A percentile compares a stretch with the other conserved stretches of the same genome.
Conservation (phyloP, 1,284 basidiomycete genomes). For the Garcileccinum viscosum region DNA sequence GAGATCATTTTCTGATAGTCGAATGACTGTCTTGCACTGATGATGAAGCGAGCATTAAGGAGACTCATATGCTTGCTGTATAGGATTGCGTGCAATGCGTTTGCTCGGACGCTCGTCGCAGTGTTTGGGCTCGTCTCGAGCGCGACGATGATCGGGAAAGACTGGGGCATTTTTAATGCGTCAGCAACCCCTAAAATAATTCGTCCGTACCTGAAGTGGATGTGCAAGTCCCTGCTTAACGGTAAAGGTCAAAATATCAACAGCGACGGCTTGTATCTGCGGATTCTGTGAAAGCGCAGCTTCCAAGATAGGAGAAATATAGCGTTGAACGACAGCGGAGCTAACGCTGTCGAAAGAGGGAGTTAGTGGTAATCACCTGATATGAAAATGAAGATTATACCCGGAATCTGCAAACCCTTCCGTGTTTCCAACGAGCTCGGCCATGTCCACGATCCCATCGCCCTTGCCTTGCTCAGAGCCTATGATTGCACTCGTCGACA, state of each 20-base stretch:
- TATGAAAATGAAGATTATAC: constrained; percentile 47
- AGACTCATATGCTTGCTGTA: constrained; percentile 91
- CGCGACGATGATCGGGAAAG: constrained; percentile 91
- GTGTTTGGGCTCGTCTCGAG: constrained; percentile 83
- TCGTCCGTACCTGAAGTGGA: constrained; percentile 75
- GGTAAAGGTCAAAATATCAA: constrained; percentile 91
- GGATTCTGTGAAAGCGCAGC: constrained; percentile 77
- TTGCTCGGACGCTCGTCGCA: constrained; percentile 75
- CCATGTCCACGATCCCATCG: constrained; percentile 76
- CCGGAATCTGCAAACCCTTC: constrained; percentile 95
- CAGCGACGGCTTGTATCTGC: constrained; percentile 81
- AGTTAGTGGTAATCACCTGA: neutral
- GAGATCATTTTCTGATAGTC: constrained; percentile 78
- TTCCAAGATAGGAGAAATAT: constrained; percentile 81
- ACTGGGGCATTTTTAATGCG: constrained; percentile 51
- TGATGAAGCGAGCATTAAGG: constrained; percentile 83
- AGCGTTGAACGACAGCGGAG: constrained; percentile 92
- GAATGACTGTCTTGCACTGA: constrained; percentile 82
- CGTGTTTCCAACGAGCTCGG: constrained; percentile 92
- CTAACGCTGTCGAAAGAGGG: constrained; percentile 68
- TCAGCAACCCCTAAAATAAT: neutral
- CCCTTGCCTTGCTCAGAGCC: constrained; percentile 46
- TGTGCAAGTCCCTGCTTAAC: constrained; percentile 95
- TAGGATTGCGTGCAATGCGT: constrained; percentile 80
- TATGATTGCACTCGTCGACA: constrained; percentile 26